These are phyloP conservation scores for Croton laevigatus DNA, from an alignment of 441 rosid species.

Conservation along the genomic window DNA sequence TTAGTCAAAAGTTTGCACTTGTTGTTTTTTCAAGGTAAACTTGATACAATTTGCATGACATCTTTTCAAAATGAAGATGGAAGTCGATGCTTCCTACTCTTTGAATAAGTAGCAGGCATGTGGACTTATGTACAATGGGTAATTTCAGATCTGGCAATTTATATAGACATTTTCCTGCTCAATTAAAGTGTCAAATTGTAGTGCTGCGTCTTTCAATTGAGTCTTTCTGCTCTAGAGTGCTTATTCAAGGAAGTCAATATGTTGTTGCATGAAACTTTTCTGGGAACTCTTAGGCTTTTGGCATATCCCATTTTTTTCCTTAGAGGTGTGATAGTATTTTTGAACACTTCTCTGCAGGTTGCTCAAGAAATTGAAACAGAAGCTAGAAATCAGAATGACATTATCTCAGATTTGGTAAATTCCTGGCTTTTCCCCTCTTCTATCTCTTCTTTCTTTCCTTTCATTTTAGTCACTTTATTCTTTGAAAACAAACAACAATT, in stretches of 20 bases:
- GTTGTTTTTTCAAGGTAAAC: neutral
- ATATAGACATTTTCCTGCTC: neutral
- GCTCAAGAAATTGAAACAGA: slow-evolving; percentile 41
- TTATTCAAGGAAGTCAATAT: neutral
- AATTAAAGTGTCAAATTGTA: neutral
- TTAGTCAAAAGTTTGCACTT: neutral
- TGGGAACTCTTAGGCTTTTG: neutral
- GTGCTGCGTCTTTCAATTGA: neutral
- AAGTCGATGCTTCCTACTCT: neutral
- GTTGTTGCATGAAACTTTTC: neutral
- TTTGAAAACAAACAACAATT: neutral
- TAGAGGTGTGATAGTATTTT: neutral
- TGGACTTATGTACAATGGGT: neutral
- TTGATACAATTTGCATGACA: neutral
- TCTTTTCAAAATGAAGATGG: neutral
- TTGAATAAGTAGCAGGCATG: neutral
- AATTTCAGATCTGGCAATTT: neutral
- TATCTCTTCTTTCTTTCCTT: neutral
- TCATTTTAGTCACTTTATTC: neutral
- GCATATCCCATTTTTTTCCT: neutral
- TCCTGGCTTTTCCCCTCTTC: neutral
- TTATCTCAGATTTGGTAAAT: slow-evolving; percentile 33
- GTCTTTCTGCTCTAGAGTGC: neutral
- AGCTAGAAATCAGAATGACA: slow-evolving; percentile 31
- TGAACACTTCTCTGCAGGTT: slow-evolving; percentile 20